A percentile compares a stretch with the other conserved stretches of the same genome.
phyloP scores from a whole-genome alignment of 2,329 filamentous ascomycete species.

The Tolypocladium tundrense region DNA sequence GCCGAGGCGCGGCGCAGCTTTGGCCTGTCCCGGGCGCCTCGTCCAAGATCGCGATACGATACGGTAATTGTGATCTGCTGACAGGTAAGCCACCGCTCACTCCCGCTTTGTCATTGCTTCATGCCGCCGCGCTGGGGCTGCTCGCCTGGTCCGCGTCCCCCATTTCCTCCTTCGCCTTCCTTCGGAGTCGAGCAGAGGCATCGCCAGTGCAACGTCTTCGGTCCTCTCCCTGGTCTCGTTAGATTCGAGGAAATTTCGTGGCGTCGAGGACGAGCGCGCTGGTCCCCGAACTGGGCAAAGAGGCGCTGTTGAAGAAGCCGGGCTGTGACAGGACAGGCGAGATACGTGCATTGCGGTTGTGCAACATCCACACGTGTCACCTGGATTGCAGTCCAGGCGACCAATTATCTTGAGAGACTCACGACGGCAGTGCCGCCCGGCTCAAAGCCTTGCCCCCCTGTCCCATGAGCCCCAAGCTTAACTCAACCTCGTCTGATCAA shows the following conservation, averaged over 20 bases:
- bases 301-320: not conserved
- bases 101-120: not conserved
- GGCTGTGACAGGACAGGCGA: not conserved
- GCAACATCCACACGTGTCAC: conserved; percentile 1
- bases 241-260: not conserved
- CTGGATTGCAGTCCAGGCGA: not conserved
- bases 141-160: not conserved
- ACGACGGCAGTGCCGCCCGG: not conserved
- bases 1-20: not conserved
- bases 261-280: not conserved
- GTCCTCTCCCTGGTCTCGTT: not conserved
- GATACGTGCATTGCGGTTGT: not conserved
- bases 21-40: not conserved
- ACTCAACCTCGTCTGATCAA: conserved; percentile 1
- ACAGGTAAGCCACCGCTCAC: not conserved
- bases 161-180: not conserved
- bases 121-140: not conserved
- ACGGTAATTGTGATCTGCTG: not conserved
- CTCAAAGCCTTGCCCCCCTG: not conserved
- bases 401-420: conserved; percentile 1
- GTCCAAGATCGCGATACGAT: not conserved
- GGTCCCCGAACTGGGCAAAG: not conserved
- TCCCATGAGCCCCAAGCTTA: not conserved
- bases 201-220: not conserved
- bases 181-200: not conserved